Conservation (phyloP, 208 protist species). For the Trypanosoma melophagium region DNA sequence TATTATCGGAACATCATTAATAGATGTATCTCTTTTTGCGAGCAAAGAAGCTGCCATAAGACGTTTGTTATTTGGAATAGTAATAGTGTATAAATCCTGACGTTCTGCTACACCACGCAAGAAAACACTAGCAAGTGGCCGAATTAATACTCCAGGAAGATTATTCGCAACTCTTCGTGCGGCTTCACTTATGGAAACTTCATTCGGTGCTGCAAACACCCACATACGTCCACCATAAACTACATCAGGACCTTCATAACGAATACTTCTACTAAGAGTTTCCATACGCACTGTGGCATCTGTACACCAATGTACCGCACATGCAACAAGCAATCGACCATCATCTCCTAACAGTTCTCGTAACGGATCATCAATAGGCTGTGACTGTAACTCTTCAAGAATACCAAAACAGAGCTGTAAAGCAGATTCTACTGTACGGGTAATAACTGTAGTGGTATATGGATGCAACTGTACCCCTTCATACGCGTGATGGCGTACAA, state of each 20-base stretch:
- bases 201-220: slow-evolving; percentile 67
- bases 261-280: slow-evolving; percentile 25
- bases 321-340: slow-evolving; percentile 48
- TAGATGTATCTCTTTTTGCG: slow-evolving; percentile 16
- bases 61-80: slow-evolving; percentile 29
- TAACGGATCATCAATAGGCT: slow-evolving; percentile 58
- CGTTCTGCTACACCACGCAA: slow-evolving; percentile 52
- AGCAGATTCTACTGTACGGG: slow-evolving; percentile 42
- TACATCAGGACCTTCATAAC: slow-evolving; percentile 73
- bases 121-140: slow-evolving; percentile 40
- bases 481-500: slow-evolving; percentile 51
- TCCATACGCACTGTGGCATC: slow-evolving; percentile 58
- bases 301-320: slow-evolving; percentile 81
- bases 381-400: slow-evolving; percentile 53
- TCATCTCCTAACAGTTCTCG: slow-evolving; percentile 58
- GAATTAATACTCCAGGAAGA: slow-evolving; percentile 12
- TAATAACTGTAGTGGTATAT: slow-evolving; percentile 58
- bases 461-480: slow-evolving; percentile 72
- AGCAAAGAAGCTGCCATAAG: slow-evolving; percentile 35
- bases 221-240: slow-evolving; percentile 67
- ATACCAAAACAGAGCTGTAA: slow-evolving; percentile 62
- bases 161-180: neutral
- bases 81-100: slow-evolving; percentile 60
- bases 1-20: neutral
- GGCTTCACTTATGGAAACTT: slow-evolving; percentile 42